Percentiles rank a stretch among this genome's conserved stretches.
Conservation (phyloP, 345 rosid genomes). For the Crucihimalaya himalaica region DNA sequence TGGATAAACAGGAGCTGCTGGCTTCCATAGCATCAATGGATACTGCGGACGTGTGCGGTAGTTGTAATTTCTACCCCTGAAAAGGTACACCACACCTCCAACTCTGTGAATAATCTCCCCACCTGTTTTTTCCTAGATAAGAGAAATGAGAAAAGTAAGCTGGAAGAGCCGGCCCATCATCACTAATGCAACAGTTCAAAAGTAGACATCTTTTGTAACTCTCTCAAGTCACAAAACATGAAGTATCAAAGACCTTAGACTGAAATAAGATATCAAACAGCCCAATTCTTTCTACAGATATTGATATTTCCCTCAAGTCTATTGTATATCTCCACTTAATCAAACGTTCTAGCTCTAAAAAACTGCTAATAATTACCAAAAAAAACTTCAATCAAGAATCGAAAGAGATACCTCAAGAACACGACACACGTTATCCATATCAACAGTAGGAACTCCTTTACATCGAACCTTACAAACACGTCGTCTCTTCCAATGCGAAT, state of each 20-base stretch:
- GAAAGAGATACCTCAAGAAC: conserved; percentile 71
- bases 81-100: conserved; percentile 84
- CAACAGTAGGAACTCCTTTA: conserved; percentile 89
- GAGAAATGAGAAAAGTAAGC: neutral
- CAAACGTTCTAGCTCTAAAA: neutral
- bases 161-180: neutral
- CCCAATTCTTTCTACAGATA: neutral
- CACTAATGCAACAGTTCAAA: neutral
- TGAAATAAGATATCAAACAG: neutral
- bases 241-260: neutral
- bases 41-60: conserved; percentile 74
- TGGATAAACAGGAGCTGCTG: conserved; percentile 96
- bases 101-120: conserved; percentile 77
- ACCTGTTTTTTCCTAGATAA: conserved; percentile 70
- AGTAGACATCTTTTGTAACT: conserved; percentile 1
- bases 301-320: neutral
- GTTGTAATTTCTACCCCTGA: conserved; percentile 89
- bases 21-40: conserved; percentile 95
- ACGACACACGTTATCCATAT: conserved; percentile 82
- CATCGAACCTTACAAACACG: conserved; percentile 85
- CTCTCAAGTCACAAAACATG: conserved; percentile 8
- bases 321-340: conserved; percentile 1
- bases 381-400: neutral
- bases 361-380: neutral
- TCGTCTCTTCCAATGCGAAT: conserved; percentile 81